phyloP scores from a whole-genome alignment of 139 green algal genomes.

The Ettlia oleoabundans region DNA sequence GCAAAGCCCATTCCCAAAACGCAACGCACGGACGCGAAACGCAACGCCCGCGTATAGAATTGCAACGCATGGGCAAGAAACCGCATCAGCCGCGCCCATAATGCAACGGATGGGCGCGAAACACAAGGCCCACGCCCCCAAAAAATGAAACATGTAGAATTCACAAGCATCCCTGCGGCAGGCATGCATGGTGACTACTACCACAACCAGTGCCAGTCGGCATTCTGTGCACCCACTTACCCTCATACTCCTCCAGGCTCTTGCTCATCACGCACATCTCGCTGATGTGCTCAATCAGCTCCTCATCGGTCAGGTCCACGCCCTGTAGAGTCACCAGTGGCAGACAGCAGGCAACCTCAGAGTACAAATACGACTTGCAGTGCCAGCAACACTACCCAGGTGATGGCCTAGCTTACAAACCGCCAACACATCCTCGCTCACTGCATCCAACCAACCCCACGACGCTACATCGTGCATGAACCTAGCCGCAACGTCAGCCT shows the following conservation, averaged over 20 bases:
- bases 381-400: neutral
- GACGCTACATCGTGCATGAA: neutral
- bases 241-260: conserved; percentile 93
- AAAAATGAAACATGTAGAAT: too few species aligned
- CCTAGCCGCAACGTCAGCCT: neutral
- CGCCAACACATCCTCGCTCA: neutral
- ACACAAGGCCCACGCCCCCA: too few species aligned
- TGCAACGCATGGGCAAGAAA: too few species aligned
- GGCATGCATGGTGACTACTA: too few species aligned
- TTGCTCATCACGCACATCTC: conserved; percentile 97
- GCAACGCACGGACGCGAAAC: too few species aligned
- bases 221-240: conserved; percentile 41
- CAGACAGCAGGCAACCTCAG: neutral
- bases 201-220: too few species aligned
- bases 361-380: neutral
- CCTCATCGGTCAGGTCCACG: conserved; percentile 83
- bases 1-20: too few species aligned
- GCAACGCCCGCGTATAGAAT: too few species aligned
- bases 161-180: too few species aligned
- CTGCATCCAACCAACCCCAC: neutral
- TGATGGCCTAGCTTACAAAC: neutral
- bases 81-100: too few species aligned
- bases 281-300: conserved; percentile 93
- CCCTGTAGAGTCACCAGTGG: conserved; percentile 48
- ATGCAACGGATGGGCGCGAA: too few species aligned